Evolutionary conservation across 2,329 filamentous ascomycete genomes (phyloP).

Genomic region (Aspergillus sp.): DNA sequence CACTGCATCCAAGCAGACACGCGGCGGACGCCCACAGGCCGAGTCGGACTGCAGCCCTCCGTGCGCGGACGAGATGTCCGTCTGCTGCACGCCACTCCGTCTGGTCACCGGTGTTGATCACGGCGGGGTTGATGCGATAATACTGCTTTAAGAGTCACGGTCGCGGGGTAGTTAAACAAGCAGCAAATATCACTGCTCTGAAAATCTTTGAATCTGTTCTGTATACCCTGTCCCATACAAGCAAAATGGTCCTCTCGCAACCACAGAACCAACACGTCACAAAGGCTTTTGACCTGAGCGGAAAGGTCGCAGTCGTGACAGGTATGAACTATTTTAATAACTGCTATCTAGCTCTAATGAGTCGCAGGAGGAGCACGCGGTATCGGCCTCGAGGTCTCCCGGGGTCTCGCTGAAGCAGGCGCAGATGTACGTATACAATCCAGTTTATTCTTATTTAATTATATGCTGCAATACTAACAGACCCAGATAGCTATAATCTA

Average conservation of each 20-base stretch:
- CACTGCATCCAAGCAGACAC: no score
- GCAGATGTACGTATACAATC: slow-evolving; percentile 28
- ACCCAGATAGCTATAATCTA: slow-evolving; percentile 35
- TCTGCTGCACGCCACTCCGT: no score
- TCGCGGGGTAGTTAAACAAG: no score
- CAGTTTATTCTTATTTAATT: no score
- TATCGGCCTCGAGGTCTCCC: slow-evolving; percentile 42
- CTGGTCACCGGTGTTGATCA: no score
- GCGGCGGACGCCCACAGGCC: no score
- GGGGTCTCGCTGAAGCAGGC: slow-evolving; percentile 41
- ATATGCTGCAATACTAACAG: no score
- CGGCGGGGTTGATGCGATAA: no score
- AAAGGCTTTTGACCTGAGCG: not conserved
- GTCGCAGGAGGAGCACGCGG: slow-evolving; percentile 21
- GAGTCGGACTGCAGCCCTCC: no score
- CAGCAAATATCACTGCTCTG: not conserved
- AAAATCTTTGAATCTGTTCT: not conserved
- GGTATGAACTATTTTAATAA: not conserved
- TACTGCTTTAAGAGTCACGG: no score
- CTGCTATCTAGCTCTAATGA: not conserved
- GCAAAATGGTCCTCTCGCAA: slow-evolving; percentile 1
- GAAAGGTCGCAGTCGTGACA: slow-evolving; percentile 1
- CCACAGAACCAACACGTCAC: not conserved
- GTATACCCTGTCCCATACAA: not conserved
- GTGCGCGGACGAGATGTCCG: no score